Conservation (phyloP, 192 early-diverging fungal genomes). For the Thamnidium elegans region DNA sequence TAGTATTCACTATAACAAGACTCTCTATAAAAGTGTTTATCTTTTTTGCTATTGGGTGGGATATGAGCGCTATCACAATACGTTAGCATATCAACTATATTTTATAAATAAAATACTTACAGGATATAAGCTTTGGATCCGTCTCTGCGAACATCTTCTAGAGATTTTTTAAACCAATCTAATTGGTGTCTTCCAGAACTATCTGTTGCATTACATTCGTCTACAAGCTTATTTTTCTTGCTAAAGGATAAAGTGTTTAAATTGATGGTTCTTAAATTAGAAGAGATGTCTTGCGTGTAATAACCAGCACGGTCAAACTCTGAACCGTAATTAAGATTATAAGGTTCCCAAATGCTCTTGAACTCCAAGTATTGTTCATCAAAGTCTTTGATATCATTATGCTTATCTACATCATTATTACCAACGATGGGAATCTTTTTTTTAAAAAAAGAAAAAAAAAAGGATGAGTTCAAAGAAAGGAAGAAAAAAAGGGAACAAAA, state of each 20-base stretch:
- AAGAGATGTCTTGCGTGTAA: conserved; percentile 34
- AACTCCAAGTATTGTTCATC: conserved; percentile 6
- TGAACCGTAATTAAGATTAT: conserved; percentile 24
- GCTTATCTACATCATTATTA: conserved; percentile 35
- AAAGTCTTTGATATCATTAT: conserved; percentile 22
- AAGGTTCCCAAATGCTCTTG: conserved; percentile 31
- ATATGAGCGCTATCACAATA: conserved; percentile 25
- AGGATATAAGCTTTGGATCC: conserved; percentile 25
- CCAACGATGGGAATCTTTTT: conserved; percentile 39
- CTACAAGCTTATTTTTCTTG: conserved; percentile 16
- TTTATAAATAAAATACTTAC: conserved; percentile 1
- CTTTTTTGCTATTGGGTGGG: conserved; percentile 29
- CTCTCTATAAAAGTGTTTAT: conserved; percentile 9
- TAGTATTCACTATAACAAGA: conserved; percentile 27
- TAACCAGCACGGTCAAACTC: conserved; percentile 35
- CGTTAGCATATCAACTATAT: not conserved
- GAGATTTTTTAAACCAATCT: conserved; percentile 24
- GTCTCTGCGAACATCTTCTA: conserved; percentile 11
- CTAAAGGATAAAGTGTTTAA: conserved; percentile 41
- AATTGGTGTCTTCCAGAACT: conserved; percentile 27
- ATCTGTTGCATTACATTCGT: conserved; percentile 24
- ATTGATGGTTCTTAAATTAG: conserved; percentile 15
- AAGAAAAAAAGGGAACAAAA: not conserved
- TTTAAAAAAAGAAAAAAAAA: no score
- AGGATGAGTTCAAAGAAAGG: not conserved